phyloP scores from a whole-genome alignment of 495 filamentous ascomycete species.

The Aspergillus kassunensis region DNA sequence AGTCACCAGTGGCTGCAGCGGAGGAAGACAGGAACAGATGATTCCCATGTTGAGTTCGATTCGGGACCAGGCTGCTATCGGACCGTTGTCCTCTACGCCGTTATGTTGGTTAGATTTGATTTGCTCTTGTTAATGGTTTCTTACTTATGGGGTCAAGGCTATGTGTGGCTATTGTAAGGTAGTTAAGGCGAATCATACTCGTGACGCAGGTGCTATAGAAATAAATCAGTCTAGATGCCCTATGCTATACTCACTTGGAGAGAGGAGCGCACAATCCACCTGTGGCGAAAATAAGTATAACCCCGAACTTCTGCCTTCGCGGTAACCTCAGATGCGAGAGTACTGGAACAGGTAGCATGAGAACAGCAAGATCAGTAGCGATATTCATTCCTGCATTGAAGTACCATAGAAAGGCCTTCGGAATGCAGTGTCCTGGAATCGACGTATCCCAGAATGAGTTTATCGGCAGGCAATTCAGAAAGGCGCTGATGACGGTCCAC shows the following conservation, averaged over 20 bases:
- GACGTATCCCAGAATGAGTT: slow-evolving; percentile 31
- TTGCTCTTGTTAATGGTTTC: no score
- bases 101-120: no score
- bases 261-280: slow-evolving; percentile 42
- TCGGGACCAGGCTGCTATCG: slow-evolving; percentile 53
- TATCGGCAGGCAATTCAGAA: slow-evolving; percentile 35
- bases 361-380: slow-evolving; percentile 45
- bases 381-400: slow-evolving; percentile 41
- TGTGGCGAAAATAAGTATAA: slow-evolving; percentile 46
- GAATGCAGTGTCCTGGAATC: slow-evolving; percentile 29
- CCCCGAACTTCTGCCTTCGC: slow-evolving; percentile 36
- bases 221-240: slow-evolving; percentile 16
- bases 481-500: slow-evolving; percentile 33
- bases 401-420: slow-evolving; percentile 35
- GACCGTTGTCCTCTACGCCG: slow-evolving; percentile 45
- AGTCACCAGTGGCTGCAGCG: slow-evolving; percentile 47
- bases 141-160: slow-evolving; percentile 45
- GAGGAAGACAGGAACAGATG: slow-evolving; percentile 55
- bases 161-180: slow-evolving; percentile 39
- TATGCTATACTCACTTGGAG: no score
- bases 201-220: slow-evolving; percentile 51
- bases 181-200: slow-evolving; percentile 50
- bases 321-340: slow-evolving; percentile 43
- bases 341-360: slow-evolving; percentile 47
- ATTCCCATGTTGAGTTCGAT: slow-evolving; percentile 56